Base-by-base conservation (phyloP, 2,329 filamentous ascomycete genomes). In the Botrytis medusae region DNA sequence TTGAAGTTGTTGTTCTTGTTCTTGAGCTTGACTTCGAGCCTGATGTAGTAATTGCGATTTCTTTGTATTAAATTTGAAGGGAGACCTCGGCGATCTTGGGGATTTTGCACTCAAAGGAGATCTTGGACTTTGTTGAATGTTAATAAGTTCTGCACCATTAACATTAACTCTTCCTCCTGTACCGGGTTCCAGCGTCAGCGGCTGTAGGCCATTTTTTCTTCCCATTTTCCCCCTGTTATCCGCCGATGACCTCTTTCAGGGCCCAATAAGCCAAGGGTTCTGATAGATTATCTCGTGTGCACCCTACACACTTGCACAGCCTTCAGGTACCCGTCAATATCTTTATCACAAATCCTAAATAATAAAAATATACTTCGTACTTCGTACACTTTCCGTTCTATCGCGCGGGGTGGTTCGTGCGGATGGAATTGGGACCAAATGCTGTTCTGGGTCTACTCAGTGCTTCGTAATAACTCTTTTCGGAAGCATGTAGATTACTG, bases 61-160 rank as follows among this genome's bases (percentile, higher is more conserved):
- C 75, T 79, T 79, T 73, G 77, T 75, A 65, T 34, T 76, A 74
- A 80, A 79, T 59, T 76, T 77, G 77, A 80, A 80, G 48, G 78
- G 79, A 2, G 78, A 80, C 73, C 74, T 77, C 44, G 79, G 79
- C 18, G 78, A 78, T 75, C 74, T 78, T 72, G 77, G 79, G 61
- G 77, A 79, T 54, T 76, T 79, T 44, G 76, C 72, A 67, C 74
- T 78, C 73, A 78, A 64, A 69, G 78, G 77, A 63, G 77, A 75
- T 68, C 63, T 77, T 54, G 77, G 74, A 71, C 74, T 71, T 46
- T 78, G 71, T 57, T 73, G 73, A 68, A 34, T 68, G 48, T 60
- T 60, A 54, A 72, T 61, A 54, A 71, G n/a, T 37, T 72, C 69
- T 62, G 57, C 72, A 69, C 71, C 69, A 46, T 68, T 70, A 10